These are phyloP conservation scores for Diaporthe destruens DNA, from an alignment of 2,329 filamentous ascomycete genomes.

Conservation along the genomic window DNA sequence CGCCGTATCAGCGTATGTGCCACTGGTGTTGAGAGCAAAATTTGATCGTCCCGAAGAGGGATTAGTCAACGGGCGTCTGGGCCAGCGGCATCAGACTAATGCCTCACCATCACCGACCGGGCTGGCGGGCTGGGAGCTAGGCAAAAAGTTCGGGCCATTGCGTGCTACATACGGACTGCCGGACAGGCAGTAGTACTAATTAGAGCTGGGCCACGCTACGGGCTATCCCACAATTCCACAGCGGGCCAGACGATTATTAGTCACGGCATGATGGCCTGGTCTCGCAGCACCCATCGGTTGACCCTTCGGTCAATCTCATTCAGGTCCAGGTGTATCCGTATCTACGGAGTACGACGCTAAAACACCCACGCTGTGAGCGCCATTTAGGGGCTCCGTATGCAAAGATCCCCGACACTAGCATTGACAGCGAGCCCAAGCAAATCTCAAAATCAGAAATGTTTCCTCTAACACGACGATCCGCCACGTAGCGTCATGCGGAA, in stretches of 20 bases:
- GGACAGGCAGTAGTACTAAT: neutral
- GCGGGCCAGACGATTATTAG: neutral
- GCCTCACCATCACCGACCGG: conserved; percentile 38
- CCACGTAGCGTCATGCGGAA: neutral
- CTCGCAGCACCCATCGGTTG: neutral
- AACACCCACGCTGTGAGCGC: conserved; percentile 15
- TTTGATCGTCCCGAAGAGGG: conserved; percentile 22
- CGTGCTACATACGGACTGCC: neutral
- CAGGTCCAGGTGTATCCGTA: neutral
- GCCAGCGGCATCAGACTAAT: conserved; percentile 35
- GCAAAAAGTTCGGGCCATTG: neutral
- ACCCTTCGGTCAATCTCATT: conserved; percentile 21
- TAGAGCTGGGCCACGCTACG: neutral
- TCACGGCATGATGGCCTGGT: conserved; percentile 2
- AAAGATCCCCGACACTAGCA: conserved; percentile 10
- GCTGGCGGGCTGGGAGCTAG: conserved; percentile 28
- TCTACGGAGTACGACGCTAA: neutral
- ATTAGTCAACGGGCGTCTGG: conserved; percentile 19
- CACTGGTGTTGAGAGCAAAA: conserved; percentile 24
- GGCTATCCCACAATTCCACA: conserved; percentile 14
- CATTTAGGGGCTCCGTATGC: neutral
- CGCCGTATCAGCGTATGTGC: neutral
- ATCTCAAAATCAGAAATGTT: conserved; percentile 1
- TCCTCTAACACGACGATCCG: neutral
- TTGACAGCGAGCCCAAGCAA: conserved; percentile 15